Percentiles rank a stretch among this genome's conserved stretches.
Evolutionary conservation across 1,139 yeast species (phyloP).

Genomic region (Pichia sp.): DNA sequence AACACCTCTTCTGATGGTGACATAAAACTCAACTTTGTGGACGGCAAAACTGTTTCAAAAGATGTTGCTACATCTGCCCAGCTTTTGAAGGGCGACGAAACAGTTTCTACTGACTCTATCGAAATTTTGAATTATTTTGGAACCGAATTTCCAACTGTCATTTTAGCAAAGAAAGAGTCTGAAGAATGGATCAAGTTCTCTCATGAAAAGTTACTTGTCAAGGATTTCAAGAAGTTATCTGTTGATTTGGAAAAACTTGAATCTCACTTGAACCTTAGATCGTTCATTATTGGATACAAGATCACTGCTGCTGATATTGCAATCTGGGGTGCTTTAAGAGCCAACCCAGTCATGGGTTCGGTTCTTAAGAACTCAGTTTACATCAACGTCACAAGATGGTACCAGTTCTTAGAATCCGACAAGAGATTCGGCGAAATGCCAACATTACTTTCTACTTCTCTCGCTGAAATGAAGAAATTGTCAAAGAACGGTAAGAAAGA

Average conservation of each 20-base stretch:
- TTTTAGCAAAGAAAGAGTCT: constrained; percentile 36
- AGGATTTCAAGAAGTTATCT: constrained; percentile 84
- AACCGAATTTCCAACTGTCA: constrained; percentile 41
- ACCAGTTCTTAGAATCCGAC: constrained; percentile 66
- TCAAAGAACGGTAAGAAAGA: constrained; percentile 72
- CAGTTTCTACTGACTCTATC: constrained; percentile 21
- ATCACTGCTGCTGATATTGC: constrained; percentile 78
- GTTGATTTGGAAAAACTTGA: constrained; percentile 77
- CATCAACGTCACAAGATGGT: constrained; percentile 91
- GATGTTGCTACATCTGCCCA: constrained; percentile 39
- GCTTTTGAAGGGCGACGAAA: constrained; percentile 43
- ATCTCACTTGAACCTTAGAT: constrained; percentile 76
- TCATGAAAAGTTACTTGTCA: constrained; percentile 62
- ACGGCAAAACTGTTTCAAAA: constrained; percentile 45
- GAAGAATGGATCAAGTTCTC: constrained; percentile 69
- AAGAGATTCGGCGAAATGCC: constrained; percentile 66
- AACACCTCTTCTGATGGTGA: constrained; percentile 50
- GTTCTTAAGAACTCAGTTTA: constrained; percentile 79
- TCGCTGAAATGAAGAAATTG: constrained; percentile 70
- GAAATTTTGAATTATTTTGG: constrained; percentile 36
- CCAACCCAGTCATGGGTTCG: constrained; percentile 89
- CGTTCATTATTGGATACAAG: constrained; percentile 66
- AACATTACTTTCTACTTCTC: constrained; percentile 61
- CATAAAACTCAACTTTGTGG: constrained; percentile 61
- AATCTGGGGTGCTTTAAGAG: constrained; percentile 90